Conservation (phyloP, 257 asterid species). For the Gynochthodes officinalis region DNA sequence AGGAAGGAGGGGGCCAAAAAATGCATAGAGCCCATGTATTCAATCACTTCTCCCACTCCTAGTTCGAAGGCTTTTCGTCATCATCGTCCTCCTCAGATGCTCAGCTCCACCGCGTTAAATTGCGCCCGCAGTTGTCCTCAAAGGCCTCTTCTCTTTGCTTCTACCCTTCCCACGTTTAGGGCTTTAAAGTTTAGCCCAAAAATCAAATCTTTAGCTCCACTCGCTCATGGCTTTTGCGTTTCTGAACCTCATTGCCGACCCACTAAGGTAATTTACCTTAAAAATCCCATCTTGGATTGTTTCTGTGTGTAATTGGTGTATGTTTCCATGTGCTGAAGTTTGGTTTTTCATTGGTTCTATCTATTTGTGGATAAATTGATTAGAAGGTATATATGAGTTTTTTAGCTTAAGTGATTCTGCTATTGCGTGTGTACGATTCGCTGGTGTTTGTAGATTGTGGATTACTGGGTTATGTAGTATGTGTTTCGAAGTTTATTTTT, state of each 20-base stretch:
- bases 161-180: slow-evolving; percentile 35
- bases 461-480: background rate
- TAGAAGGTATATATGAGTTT: slow-evolving; percentile 6
- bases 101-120: slow-evolving; percentile 40
- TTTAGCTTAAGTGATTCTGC: background rate
- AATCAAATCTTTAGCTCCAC: slow-evolving; percentile 32
- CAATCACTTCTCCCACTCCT: slow-evolving; percentile 30
- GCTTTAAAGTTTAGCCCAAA: slow-evolving; percentile 38
- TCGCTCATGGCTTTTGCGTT: slow-evolving; percentile 30
- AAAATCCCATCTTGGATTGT: slow-evolving; percentile 5
- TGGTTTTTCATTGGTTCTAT: background rate
- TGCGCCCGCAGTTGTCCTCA: slow-evolving; percentile 48
- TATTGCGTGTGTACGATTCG: background rate
- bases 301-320: background rate
- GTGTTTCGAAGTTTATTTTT: slow-evolving; percentile 4
- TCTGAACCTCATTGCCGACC: slow-evolving; percentile 38
- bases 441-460: background rate
- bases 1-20: slow-evolving; percentile 12
- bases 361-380: background rate
- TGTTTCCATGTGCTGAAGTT: background rate
- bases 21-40: slow-evolving; percentile 53
- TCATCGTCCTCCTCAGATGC: slow-evolving; percentile 32
- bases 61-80: slow-evolving; percentile 35
- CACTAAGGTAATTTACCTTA: slow-evolving; percentile 45
- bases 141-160: slow-evolving; percentile 39